Conservation (phyloP, 495 filamentous ascomycete species). For the Penicillium crystallinum region DNA sequence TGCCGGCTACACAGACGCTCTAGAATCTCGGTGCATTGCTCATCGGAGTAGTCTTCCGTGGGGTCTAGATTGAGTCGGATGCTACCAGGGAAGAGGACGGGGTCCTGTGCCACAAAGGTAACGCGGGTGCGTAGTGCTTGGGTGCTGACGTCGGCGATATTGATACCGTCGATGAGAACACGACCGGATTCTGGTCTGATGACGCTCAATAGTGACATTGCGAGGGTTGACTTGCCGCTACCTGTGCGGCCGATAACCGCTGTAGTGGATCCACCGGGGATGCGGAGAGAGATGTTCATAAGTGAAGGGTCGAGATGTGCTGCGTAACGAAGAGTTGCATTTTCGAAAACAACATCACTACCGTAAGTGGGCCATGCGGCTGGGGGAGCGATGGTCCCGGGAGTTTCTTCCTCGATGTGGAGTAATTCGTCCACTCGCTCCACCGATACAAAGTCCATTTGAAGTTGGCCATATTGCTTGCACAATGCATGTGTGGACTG, state of each 20-base stretch:
- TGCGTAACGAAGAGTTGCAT: constrained; percentile 73
- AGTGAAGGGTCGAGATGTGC: constrained; percentile 68
- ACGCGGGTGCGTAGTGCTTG: constrained; percentile 55
- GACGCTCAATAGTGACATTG: constrained; percentile 57
- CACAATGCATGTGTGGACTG: constrained; percentile 66
- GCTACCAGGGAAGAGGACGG: constrained; percentile 57
- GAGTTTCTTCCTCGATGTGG: constrained; percentile 65
- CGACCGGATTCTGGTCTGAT: constrained; percentile 47
- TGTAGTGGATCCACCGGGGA: constrained; percentile 67
- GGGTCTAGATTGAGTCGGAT: constrained; percentile 57
- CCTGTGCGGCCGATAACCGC: constrained; percentile 60
- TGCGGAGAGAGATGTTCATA: constrained; percentile 55
- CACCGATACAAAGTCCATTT: constrained; percentile 87
- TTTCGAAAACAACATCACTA: constrained; percentile 67
- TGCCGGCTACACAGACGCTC: constrained; percentile 46
- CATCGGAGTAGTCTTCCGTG: constrained; percentile 40
- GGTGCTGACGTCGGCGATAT: constrained; percentile 54
- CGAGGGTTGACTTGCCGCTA: constrained; percentile 63
- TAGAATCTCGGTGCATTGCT: constrained; percentile 47
- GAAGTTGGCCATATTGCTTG: constrained; percentile 69
- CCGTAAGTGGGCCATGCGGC: constrained; percentile 67
- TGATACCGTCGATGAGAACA: constrained; percentile 56
- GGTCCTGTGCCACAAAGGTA: constrained; percentile 62
- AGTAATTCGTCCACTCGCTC: constrained; percentile 76
- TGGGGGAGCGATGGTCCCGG: constrained; percentile 60